Percentiles rank a stretch among this genome's conserved stretches.
Conservation (phyloP, 176 grass and related monocot genomes). For the Alopecurus myosuroides region DNA sequence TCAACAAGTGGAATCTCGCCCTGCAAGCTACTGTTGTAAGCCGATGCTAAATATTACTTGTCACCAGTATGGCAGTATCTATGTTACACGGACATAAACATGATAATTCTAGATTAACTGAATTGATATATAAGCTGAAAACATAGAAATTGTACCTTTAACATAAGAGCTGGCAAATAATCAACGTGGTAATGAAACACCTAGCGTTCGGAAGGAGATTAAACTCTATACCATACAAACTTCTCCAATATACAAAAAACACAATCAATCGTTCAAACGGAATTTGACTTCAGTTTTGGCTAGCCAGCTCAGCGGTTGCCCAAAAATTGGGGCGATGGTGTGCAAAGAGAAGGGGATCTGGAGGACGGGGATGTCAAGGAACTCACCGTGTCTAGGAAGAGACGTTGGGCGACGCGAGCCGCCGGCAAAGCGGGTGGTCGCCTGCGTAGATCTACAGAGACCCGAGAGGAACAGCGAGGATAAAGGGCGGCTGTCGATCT, state of each 20-base stretch:
- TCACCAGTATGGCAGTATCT: neutral
- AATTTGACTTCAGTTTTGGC: neutral
- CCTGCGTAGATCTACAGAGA: neutral
- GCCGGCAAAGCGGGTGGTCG: neutral
- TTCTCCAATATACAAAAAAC: neutral
- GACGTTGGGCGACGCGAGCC: neutral
- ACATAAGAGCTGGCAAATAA: neutral
- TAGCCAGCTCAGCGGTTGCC: neutral
- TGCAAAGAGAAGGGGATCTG: neutral
- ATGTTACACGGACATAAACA: neutral
- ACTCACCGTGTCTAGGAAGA: neutral
- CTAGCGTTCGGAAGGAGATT: neutral
- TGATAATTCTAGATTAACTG: neutral
- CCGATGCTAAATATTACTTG: neutral
- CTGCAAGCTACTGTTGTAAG: neutral
- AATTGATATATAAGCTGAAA: neutral
- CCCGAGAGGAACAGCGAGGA: neutral
- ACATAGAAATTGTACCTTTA: neutral
- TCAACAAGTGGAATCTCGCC: neutral
- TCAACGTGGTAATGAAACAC: neutral
- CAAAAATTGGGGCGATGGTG: neutral
- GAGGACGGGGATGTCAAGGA: neutral
- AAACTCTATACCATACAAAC: neutral
- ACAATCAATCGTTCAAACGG: neutral
- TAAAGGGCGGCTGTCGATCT: neutral